A percentile compares a stretch with the other conserved stretches of the same genome.
Conservation (phyloP, 805 yeast species). For the Suhomyces prunicola region DNA sequence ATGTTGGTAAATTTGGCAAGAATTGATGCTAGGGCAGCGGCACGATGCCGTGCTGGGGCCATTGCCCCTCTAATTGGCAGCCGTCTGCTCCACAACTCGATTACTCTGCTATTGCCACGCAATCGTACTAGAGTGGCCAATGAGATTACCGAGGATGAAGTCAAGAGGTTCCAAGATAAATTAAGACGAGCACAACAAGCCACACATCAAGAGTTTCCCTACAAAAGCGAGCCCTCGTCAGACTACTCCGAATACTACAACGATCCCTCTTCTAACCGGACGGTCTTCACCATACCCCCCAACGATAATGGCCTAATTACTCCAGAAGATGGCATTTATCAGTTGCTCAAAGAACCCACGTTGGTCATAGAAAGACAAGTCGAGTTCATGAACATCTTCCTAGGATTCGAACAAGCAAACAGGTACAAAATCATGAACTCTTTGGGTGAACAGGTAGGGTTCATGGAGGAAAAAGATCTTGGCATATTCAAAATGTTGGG, state of each 20-base stretch:
- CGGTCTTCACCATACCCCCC: conserved; percentile 35
- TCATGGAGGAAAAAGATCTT: conserved; percentile 76
- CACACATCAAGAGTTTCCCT: conserved; percentile 17
- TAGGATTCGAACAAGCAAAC: conserved; percentile 93
- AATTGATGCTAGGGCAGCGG: background rate
- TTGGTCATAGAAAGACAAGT: conserved; percentile 83
- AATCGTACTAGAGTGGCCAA: conserved; percentile 24
- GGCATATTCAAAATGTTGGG: conserved; percentile 67
- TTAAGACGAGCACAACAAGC: conserved; percentile 10
- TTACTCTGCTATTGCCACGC: background rate
- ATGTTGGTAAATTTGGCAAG: background rate
- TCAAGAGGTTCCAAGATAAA: conserved; percentile 12
- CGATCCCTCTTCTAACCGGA: conserved; percentile 29
- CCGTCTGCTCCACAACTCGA: background rate
- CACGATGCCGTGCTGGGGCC: background rate
- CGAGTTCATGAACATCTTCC: conserved; percentile 80
- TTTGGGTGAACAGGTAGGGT: conserved; percentile 72
- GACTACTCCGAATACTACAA: conserved; percentile 17
- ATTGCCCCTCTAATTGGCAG: background rate
- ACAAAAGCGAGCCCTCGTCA: conserved; percentile 26
- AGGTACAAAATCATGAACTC: conserved; percentile 70
- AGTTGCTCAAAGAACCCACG: conserved; percentile 73
- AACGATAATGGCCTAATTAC: conserved; percentile 52
- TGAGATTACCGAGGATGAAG: conserved; percentile 38
- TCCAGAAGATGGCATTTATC: conserved; percentile 55